phyloP scores from a whole-genome alignment of 2,329 filamentous ascomycete genomes.

The Fusarium albosuccineum region DNA sequence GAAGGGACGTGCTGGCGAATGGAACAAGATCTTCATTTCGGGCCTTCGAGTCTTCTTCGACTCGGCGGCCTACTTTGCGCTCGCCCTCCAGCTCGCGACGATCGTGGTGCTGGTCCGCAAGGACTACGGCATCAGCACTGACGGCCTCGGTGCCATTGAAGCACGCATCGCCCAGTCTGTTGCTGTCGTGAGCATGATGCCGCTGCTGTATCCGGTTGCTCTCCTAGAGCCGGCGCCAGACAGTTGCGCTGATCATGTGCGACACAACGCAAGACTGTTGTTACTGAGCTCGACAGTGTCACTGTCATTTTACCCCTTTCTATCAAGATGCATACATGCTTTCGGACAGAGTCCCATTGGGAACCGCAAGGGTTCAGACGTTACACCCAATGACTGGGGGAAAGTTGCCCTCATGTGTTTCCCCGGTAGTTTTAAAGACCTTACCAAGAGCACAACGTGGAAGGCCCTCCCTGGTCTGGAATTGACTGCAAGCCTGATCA shows the following conservation, averaged over 20 bases:
- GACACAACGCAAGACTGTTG: constrained; percentile 24
- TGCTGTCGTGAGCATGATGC: constrained; percentile 40
- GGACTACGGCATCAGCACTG: constrained; percentile 41
- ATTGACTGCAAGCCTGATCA: constrained; percentile 16
- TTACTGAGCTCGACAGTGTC: constrained; percentile 22
- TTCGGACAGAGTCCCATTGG: constrained; percentile 33
- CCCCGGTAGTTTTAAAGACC: not conserved
- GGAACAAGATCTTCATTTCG: constrained; percentile 2
- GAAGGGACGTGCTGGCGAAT: not conserved
- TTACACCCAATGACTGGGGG: constrained; percentile 14
- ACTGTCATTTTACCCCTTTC: constrained; percentile 43
- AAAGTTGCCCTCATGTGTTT: constrained; percentile 31
- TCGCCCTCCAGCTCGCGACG: constrained; percentile 38
- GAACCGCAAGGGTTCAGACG: constrained; percentile 15
- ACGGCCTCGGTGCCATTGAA: constrained; percentile 41
- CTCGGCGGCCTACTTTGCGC: constrained; percentile 40
- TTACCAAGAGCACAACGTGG: constrained; percentile 13
- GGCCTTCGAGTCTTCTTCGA: constrained; percentile 31
- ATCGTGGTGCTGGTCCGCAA: constrained; percentile 40
- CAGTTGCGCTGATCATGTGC: not conserved
- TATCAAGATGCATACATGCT: constrained; percentile 42
- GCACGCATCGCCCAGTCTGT: constrained; percentile 37
- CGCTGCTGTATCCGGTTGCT: constrained; percentile 38
- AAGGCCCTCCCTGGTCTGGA: constrained; percentile 17
- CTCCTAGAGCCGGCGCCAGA: constrained; percentile 21